Base-by-base conservation (phyloP, 1,284 basidiomycete genomes). In the Cutaneotrichosporon sp. region DNA sequence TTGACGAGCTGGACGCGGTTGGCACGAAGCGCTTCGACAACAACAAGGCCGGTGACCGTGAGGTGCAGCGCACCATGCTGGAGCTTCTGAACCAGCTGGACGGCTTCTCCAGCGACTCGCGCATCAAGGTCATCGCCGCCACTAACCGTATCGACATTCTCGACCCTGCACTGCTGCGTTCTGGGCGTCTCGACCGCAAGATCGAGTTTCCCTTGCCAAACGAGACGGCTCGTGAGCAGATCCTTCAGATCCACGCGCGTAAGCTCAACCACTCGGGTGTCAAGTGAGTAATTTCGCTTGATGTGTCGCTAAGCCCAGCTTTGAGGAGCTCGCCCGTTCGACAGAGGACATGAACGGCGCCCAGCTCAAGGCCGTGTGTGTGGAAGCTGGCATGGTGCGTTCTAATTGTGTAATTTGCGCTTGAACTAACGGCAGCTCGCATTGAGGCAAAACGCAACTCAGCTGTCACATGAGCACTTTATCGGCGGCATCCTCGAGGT, bases 1-100 rank as follows among this genome's bases (percentile, higher is more conserved):
- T 99, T 78, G 96, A 99, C 79, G 96, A 99, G 80, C 89, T 99
- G 68, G 96, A 99, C 76, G 96, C 96, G 50, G 88, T 99, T 73
- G 96, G 97, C 76, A 99, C 97, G 9, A 99, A 99, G 82, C 90
- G 96, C 85, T 97, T 99, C 79, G 97, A 99, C 73, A 95, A 91
- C 57, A 97, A 95, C 74, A 98, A 97, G 62, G 90, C 91, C 55
- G 97, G 97, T 71, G 97, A 99, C 82, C 89, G 97, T 71, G 97
- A 99, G 83, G 97, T 99, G 68, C 97, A 99, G 80, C 87, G 96
- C 64, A 99, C 96, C 47, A 99, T 99, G 97, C 85, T 99, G 80
- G 97, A 99, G 78, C 85, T 99, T 66, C 85, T 99, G 56, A 99
- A 99, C 80, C 89, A 90, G 81, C 83, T 91, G 32, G 89, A 91